phyloP scores from a whole-genome alignment of 768 basidiomycete species.

The Rhodosporidiobolus odoratus region DNA sequence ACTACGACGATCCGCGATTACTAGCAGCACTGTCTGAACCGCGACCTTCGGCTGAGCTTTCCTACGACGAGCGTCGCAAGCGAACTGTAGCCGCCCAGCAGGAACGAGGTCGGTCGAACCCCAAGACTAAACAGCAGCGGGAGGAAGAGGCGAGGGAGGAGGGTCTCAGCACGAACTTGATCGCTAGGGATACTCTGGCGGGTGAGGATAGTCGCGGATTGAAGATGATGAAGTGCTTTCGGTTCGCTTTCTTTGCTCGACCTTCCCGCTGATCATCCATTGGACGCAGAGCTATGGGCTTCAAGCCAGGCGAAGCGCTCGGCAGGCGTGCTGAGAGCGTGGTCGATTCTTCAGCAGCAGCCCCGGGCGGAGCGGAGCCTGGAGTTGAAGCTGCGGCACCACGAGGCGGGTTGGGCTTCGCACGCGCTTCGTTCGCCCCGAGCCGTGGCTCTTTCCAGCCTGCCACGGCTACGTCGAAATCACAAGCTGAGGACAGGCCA shows the following conservation, averaged over 20 bases:
- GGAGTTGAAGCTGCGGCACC: background rate
- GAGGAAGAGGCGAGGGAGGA: slow-evolving; percentile 36
- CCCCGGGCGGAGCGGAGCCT: too few relatives aligned
- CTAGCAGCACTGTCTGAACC: background rate
- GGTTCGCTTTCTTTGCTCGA: background rate
- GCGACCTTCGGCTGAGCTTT: background rate
- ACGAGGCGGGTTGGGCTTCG: slow-evolving; percentile 25
- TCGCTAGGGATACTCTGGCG: slow-evolving; percentile 4
- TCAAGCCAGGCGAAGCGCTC: slow-evolving; percentile 41
- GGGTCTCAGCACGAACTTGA: slow-evolving; percentile 33
- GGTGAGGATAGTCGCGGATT: slow-evolving; percentile 28
- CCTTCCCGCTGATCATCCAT: too few relatives aligned
- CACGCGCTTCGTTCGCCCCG: slow-evolving; percentile 9
- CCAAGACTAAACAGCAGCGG: slow-evolving; percentile 25
- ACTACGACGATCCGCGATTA: slow-evolving; percentile 21
- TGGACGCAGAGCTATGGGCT: slow-evolving; percentile 38
- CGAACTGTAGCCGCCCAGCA: slow-evolving; percentile 17
- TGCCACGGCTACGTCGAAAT: background rate
- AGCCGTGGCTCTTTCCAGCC: background rate
- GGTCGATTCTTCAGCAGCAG: background rate
- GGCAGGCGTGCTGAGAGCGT: slow-evolving; percentile 12
- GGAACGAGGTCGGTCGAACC: slow-evolving; percentile 10
- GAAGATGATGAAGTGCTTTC: slow-evolving; percentile 37
- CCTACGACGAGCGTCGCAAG: slow-evolving; percentile 36
- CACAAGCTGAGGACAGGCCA: background rate